Conservation (phyloP, 2,329 filamentous ascomycete species). For the Diaporthe citrichinensis region DNA sequence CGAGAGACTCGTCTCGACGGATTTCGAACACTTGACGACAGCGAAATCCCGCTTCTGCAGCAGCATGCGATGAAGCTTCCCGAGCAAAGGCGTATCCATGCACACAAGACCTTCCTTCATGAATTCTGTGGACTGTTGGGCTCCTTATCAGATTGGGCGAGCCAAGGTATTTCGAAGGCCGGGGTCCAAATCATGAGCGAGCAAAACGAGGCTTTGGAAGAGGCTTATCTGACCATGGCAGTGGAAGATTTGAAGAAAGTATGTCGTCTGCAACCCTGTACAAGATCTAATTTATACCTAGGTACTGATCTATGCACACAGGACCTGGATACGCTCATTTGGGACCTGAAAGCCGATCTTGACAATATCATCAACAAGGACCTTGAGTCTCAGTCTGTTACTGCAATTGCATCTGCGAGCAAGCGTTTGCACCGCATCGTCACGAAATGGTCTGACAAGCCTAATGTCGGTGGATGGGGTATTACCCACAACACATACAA, state of each 20-base stretch:
- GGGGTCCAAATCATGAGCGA: not conserved
- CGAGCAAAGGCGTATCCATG: slow-evolving; percentile 49
- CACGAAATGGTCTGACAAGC: not conserved
- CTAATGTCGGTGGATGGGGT: not conserved
- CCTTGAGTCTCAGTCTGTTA: not conserved
- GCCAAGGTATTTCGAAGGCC: not conserved
- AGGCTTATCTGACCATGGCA: not conserved
- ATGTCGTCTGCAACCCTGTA: no score
- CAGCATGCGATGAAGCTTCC: slow-evolving; percentile 72
- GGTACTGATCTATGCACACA: no score
- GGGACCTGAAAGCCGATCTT: not conserved
- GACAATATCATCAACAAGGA: not conserved
- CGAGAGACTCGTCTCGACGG: slow-evolving; percentile 56
- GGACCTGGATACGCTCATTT: not conserved
- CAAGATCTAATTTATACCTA: no score
- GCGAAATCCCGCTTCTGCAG: slow-evolving; percentile 71
- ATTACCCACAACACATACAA: not conserved
- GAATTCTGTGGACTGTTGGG: slow-evolving; percentile 64
- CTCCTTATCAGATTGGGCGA: slow-evolving; percentile 59
- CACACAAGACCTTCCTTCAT: slow-evolving; percentile 65
- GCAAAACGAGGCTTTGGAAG: slow-evolving; percentile 12
- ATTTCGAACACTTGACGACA: slow-evolving; percentile 67
- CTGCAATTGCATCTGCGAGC: not conserved
- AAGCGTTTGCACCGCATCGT: not conserved
- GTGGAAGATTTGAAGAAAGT: not conserved